These are phyloP conservation scores for Dendrothele bispora DNA, from an alignment of 768 basidiomycete genomes.

Conservation along the genomic window DNA sequence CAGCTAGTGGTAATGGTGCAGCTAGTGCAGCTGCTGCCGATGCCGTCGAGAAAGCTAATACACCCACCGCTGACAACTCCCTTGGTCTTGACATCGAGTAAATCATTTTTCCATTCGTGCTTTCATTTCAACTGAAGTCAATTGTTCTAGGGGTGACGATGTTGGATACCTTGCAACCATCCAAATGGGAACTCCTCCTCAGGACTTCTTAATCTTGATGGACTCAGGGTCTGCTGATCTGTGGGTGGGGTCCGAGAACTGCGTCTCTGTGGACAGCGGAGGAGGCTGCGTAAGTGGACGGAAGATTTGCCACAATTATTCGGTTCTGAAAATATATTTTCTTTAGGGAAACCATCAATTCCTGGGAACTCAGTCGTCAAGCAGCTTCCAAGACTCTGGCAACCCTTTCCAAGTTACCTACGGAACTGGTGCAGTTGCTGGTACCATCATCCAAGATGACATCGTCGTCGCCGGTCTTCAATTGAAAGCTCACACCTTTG, in stretches of 20 bases:
- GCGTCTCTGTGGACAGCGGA: conserved; percentile 42
- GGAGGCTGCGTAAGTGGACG: conserved; percentile 36
- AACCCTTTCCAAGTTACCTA: conserved; percentile 62
- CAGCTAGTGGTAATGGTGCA: conserved; percentile 7
- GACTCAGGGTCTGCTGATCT: conserved; percentile 72
- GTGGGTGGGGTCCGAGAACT: conserved; percentile 62
- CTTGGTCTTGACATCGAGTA: conserved; percentile 73
- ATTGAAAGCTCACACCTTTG: conserved; percentile 63
- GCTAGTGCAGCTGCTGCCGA: conserved; percentile 6
- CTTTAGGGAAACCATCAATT: conserved; percentile 61
- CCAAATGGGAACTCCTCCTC: conserved; percentile 67
- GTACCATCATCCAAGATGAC: conserved; percentile 62
- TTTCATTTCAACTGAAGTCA: not conserved
- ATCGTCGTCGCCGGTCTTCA: conserved; percentile 62
- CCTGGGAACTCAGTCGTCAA: conserved; percentile 62
- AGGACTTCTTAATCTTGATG: conserved; percentile 58
- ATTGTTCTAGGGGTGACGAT: conserved; percentile 37
- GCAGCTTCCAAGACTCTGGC: conserved; percentile 55
- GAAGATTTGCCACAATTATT: conserved; percentile 6
- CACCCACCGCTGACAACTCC: conserved; percentile 38
- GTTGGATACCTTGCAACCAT: conserved; percentile 56
- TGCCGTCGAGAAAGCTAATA: conserved; percentile 6
- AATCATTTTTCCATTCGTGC: conserved; percentile 17
- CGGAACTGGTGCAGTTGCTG: conserved; percentile 68
- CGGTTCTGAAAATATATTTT: not conserved